Conservation (phyloP, 495 filamentous ascomycete genomes). For the Aspergillus taichungensis region DNA sequence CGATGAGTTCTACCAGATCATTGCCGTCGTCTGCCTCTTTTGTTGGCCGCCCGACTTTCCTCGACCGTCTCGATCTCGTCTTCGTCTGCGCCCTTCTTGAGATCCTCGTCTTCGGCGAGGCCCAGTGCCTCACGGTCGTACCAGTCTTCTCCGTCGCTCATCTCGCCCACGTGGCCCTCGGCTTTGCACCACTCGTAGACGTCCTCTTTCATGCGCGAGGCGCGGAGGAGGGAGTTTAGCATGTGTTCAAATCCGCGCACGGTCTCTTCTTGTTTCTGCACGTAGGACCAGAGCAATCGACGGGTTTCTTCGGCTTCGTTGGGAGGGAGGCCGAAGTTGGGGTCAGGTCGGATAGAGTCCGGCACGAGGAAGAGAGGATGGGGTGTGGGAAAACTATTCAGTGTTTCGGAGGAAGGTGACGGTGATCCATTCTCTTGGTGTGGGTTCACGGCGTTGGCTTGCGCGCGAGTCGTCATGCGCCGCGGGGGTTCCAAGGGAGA, state of each 20-base stretch:
- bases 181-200: constrained; percentile 84
- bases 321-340: constrained; percentile 69
- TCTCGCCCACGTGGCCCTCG: constrained; percentile 74
- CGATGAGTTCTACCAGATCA: constrained; percentile 16
- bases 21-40: constrained; percentile 39
- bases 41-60: constrained; percentile 68
- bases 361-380: constrained; percentile 84
- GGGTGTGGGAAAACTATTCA: constrained; percentile 46
- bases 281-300: constrained; percentile 70
- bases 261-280: constrained; percentile 94
- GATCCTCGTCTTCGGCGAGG: constrained; percentile 58
- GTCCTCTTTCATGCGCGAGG: constrained; percentile 66
- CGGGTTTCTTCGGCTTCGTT: constrained; percentile 84
- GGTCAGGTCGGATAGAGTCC: constrained; percentile 57
- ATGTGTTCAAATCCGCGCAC: constrained; percentile 70
- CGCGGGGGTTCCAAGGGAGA: constrained; percentile 39
- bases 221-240: constrained; percentile 64
- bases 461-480: constrained; percentile 63
- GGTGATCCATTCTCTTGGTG: constrained; percentile 22
- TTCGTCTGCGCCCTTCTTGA: constrained; percentile 87
- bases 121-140: constrained; percentile 88
- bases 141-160: constrained; percentile 95
- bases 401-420: constrained; percentile 40
- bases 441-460: constrained; percentile 45
- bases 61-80: constrained; percentile 72